Conservation (phyloP, 2,329 filamentous ascomycete genomes). For the Pleoardoris graminearum region DNA sequence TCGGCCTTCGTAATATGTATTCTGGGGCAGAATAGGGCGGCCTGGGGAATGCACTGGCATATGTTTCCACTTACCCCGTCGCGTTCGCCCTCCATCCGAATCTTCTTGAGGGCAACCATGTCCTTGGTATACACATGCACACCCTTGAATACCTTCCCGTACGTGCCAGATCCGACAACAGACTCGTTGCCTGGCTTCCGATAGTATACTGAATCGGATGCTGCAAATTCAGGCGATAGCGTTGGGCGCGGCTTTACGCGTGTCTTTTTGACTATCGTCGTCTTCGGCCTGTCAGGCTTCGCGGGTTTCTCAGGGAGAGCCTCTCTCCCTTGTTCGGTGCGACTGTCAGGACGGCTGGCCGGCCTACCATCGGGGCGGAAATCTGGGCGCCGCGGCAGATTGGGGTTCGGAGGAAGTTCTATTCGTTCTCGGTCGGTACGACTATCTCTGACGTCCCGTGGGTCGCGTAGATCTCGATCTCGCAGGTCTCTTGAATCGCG, state of each 20-base stretch:
- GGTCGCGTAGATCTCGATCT: constrained; percentile 21
- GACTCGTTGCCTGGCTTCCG: constrained; percentile 97
- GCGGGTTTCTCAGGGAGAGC: constrained; percentile 43
- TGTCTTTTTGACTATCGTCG: constrained; percentile 66
- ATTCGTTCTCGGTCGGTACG: constrained; percentile 33
- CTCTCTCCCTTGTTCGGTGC: constrained; percentile 42
- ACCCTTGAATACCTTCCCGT: constrained; percentile 95
- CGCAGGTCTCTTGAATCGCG: constrained; percentile 24
- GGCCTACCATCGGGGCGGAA: constrained; percentile 30
- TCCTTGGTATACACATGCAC: constrained; percentile 87
- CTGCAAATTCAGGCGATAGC: constrained; percentile 70
- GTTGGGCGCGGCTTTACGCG: constrained; percentile 72
- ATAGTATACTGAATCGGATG: constrained; percentile 89
- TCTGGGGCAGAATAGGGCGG: too few relatives aligned
- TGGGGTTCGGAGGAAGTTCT: constrained; percentile 24
- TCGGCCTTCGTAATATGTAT: neutral
- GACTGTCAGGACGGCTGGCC: constrained; percentile 46
- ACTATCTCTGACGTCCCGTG: constrained; percentile 28
- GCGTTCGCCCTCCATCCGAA: constrained; percentile 89
- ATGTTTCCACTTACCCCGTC: constrained; percentile 62
- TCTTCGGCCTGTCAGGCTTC: constrained; percentile 44
- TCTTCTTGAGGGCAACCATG: constrained; percentile 83
- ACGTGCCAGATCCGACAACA: constrained; percentile 92
- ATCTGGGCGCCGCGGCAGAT: constrained; percentile 29
- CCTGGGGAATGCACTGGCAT: too few relatives aligned